phyloP scores from a whole-genome alignment of 2,329 filamentous ascomycete genomes.

The Fusarium liriodendri region DNA sequence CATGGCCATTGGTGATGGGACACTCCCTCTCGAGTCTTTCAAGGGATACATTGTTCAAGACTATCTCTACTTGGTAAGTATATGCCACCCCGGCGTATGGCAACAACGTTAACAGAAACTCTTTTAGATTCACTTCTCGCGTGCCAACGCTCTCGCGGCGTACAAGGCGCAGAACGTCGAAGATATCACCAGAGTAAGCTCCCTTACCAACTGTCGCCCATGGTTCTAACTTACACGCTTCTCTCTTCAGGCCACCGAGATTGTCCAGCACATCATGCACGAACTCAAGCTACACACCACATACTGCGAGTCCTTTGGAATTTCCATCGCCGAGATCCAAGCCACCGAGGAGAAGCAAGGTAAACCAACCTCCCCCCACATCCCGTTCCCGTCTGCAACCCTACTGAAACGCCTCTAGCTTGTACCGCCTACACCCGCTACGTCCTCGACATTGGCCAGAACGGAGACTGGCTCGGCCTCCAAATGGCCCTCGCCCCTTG shows the following conservation, averaged over 20 bases:
- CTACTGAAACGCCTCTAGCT: slow-evolving; percentile 53
- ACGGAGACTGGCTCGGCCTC: slow-evolving; percentile 87
- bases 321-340: slow-evolving; percentile 79
- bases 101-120: not conserved
- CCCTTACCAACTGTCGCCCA: not conserved
- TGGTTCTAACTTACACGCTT: not conserved
- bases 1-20: slow-evolving; percentile 78
- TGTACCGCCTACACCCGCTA: slow-evolving; percentile 87
- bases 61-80: slow-evolving; percentile 91
- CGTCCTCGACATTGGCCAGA: slow-evolving; percentile 88
- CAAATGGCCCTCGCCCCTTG: slow-evolving; percentile 89
- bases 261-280: slow-evolving; percentile 79
- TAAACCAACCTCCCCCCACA: slow-evolving; percentile 45
- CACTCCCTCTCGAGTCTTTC: slow-evolving; percentile 80
- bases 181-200: slow-evolving; percentile 74
- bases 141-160: slow-evolving; percentile 84
- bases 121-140: slow-evolving; percentile 81
- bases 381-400: not conserved
- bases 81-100: too few relatives aligned
- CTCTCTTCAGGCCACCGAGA: slow-evolving; percentile 55
- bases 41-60: slow-evolving; percentile 93
- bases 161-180: slow-evolving; percentile 84
- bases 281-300: slow-evolving; percentile 85
- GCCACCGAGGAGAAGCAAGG: slow-evolving; percentile 79
- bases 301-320: slow-evolving; percentile 85